phyloP scores from a whole-genome alignment of 495 filamentous ascomycete species.

The Baudoinia panamericana region DNA sequence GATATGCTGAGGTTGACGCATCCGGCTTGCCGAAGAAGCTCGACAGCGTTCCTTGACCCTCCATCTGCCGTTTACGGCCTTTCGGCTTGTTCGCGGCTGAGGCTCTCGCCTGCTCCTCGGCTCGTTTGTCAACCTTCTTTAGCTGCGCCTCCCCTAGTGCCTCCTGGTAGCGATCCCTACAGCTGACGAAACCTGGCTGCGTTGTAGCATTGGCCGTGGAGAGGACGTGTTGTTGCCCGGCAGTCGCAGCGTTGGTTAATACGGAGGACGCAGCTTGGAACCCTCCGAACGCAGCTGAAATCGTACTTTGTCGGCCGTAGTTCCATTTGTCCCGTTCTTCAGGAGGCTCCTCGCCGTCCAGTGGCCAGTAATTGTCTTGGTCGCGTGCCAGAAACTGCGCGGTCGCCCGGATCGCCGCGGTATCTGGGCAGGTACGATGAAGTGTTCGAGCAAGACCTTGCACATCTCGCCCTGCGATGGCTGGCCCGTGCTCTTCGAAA shows the following conservation, averaged over 20 bases:
- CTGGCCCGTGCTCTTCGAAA: slow-evolving; percentile 47
- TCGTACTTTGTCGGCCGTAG: slow-evolving; percentile 14
- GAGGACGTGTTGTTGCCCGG: slow-evolving; percentile 17
- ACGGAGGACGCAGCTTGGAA: slow-evolving; percentile 7
- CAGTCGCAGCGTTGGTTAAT: slow-evolving; percentile 13
- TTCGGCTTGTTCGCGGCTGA: slow-evolving; percentile 3
- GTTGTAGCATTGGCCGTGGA: slow-evolving; percentile 21
- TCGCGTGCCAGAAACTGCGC: slow-evolving; percentile 33
- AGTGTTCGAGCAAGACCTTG: slow-evolving; percentile 52
- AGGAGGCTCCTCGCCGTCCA: slow-evolving; percentile 40
- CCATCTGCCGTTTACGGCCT: slow-evolving; percentile 22
- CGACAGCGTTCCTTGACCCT: slow-evolving; percentile 36
- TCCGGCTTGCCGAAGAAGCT: slow-evolving; percentile 31
- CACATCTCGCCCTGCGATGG: slow-evolving; percentile 40
- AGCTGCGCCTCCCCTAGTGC: slow-evolving; percentile 21
- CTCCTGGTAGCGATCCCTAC: slow-evolving; percentile 17
- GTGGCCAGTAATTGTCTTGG: slow-evolving; percentile 52
- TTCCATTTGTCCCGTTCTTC: slow-evolving; percentile 25
- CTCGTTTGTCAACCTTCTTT: slow-evolving; percentile 12
- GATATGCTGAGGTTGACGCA: background rate
- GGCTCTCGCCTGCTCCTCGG: slow-evolving; percentile 13
- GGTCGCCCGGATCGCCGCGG: slow-evolving; percentile 36
- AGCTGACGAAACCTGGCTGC: slow-evolving; percentile 25
- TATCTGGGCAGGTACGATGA: slow-evolving; percentile 40
- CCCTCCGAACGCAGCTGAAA: background rate